Evolutionary conservation across 495 filamentous ascomycete species (phyloP), one percentile per base, ranked within the genome.

Genomic region (Penicillium argentinense): DNA sequence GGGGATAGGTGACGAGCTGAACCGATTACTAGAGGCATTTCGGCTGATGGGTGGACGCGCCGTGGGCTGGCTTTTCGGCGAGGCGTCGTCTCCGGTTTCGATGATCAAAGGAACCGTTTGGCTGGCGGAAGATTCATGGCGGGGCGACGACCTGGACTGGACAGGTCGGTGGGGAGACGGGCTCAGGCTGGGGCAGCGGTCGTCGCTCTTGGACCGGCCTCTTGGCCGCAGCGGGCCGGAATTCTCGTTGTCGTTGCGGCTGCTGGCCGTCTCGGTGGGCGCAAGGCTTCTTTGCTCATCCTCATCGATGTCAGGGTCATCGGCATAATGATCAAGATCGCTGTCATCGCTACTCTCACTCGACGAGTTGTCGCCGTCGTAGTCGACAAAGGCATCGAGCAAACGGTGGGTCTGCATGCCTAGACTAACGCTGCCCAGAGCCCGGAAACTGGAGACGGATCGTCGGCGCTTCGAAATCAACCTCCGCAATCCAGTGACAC

Each of bases 361-460:
- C 21, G 77, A 75, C 41, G 69, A 75, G 13, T 67, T 68, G 9
- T 63, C 67, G 11, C 56, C 76, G 27, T 79, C 74, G 29, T 76
- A 67, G 40, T 79, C 71, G 12, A 90, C 70, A 9, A 87, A 79
- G 21, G 83, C 75, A 43, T 83, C 77, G 13, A 81, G 76, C 5
- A 95, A 66, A 37, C 81, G 78, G 39, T 90, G 86, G 8, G 89
- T 90, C 42, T 83, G 81, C 75, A 93, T 92, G 11, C 86, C 86
- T 25, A 92, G 68, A 40, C 68, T 85, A 44, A 84, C 68, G 18
- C 83, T 81, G 16, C 69, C 84, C 18, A 87, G 53, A 38, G 78
- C 80, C 22, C 74, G 71, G 49, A 89, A 66, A 14, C 81, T 80
- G 12, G 79, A 82, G 28, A 91, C 79, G 0, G 84, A 87, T 18